phyloP scores from a whole-genome alignment of 768 basidiomycete genomes.

The Phlebiopsis flavidoalba region DNA sequence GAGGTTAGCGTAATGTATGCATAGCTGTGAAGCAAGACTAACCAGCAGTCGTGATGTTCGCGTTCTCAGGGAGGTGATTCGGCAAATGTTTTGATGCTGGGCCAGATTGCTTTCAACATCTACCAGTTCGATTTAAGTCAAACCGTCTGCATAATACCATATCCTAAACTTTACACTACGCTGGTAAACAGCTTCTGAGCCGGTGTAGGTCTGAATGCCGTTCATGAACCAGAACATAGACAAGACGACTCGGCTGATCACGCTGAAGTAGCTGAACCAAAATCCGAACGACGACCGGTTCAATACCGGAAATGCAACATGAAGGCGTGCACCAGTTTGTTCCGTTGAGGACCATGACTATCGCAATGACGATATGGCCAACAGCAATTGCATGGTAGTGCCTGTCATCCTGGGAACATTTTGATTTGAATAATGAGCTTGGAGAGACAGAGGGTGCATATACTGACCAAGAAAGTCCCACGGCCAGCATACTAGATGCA shows the following conservation, averaged over 20 bases:
- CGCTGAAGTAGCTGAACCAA: conserved; percentile 85
- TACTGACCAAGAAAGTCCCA: conserved; percentile 64
- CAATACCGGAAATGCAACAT: conserved; percentile 73
- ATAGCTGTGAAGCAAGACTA: conserved; percentile 14
- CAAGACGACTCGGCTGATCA: conserved; percentile 69
- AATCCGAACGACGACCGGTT: conserved; percentile 86
- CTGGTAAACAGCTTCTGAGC: conserved; percentile 75
- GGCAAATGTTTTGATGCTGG: conserved; percentile 58
- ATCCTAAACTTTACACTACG: no score
- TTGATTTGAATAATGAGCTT: not conserved
- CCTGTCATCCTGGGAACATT: conserved; percentile 49
- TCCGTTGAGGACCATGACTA: conserved; percentile 75
- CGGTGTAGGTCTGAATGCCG: conserved; percentile 54
- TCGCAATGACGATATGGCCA: conserved; percentile 66
- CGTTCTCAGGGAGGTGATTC: conserved; percentile 52
- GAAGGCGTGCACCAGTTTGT: conserved; percentile 72
- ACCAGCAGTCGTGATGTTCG: conserved; percentile 64
- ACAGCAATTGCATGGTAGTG: conserved; percentile 64
- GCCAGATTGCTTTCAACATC: conserved; percentile 85
- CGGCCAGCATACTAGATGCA: conserved; percentile 68
- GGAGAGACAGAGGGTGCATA: not conserved
- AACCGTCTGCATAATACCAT: not conserved
- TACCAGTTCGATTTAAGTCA: not conserved
- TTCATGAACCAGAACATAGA: conserved; percentile 85
- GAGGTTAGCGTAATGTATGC: no score